A percentile compares a stretch with the other conserved stretches of the same genome.
phyloP scores from a whole-genome alignment of 805 yeast genomes.

The Kodamaea jinghongensis region DNA sequence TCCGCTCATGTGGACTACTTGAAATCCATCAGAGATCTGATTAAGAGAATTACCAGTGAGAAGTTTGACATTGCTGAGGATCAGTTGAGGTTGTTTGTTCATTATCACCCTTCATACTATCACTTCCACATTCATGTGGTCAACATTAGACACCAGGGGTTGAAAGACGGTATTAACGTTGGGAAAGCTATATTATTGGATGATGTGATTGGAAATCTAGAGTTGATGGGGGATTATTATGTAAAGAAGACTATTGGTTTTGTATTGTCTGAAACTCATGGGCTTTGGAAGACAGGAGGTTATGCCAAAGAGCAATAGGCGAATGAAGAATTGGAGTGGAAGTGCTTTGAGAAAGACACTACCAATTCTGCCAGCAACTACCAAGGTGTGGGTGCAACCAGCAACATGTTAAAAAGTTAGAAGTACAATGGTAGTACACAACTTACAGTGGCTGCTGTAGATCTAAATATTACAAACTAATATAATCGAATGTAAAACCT shows the following conservation, averaged over 20 bases:
- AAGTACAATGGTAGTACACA: too few relatives aligned
- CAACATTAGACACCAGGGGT: constrained; percentile 63
- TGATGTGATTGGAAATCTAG: constrained; percentile 73
- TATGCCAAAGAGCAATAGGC: constrained; percentile 12
- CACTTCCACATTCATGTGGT: constrained; percentile 94
- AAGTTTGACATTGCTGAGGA: constrained; percentile 45
- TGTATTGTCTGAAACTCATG: constrained; percentile 73
- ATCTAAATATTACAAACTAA: too few relatives aligned
- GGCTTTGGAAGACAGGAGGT: constrained; percentile 51
- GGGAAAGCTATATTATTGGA: constrained; percentile 85
- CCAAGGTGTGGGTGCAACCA: too few relatives aligned
- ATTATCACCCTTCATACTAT: constrained; percentile 94
- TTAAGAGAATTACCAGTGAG: constrained; percentile 43
- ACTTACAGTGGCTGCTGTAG: too few relatives aligned
- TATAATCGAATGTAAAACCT: too few relatives aligned
- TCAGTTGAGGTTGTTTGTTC: constrained; percentile 74
- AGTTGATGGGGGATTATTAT: constrained; percentile 57
- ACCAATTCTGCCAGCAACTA: too few relatives aligned
- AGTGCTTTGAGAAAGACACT: too few relatives aligned
- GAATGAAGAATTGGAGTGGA: too few relatives aligned
- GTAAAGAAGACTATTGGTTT: constrained; percentile 58
- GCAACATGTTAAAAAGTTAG: too few relatives aligned
- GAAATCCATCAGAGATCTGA: constrained; percentile 40
- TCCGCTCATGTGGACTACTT: constrained; percentile 59
- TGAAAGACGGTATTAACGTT: constrained; percentile 62